phyloP scores from a whole-genome alignment of 2,329 filamentous ascomycete species.

The Aspergillus sojae region DNA sequence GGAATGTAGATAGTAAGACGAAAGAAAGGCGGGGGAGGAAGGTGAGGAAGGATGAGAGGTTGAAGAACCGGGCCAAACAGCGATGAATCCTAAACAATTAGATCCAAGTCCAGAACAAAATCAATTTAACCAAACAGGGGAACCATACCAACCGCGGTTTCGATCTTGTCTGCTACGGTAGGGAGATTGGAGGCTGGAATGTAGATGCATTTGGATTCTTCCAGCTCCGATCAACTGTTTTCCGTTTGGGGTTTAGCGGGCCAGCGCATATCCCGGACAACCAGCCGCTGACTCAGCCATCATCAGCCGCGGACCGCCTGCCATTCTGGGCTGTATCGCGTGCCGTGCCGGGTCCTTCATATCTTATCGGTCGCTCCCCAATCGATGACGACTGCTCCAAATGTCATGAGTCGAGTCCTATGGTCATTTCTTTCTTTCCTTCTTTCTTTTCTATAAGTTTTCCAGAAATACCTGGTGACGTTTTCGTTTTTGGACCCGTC shows the following conservation, averaged over 20 bases:
- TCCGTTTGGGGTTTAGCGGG: conserved; percentile 43
- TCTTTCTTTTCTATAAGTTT: not conserved
- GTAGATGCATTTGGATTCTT: conserved; percentile 5
- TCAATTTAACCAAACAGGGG: not conserved
- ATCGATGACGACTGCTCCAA: not conserved
- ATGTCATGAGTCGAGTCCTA: not conserved
- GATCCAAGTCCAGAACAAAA: not conserved
- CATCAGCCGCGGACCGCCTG: conserved; percentile 25
- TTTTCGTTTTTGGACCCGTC: not conserved
- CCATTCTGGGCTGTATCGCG: conserved; percentile 8
- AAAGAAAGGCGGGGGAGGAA: conserved; percentile 1
- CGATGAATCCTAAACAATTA: not conserved
- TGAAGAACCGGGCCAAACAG: not conserved
- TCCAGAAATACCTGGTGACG: not conserved
- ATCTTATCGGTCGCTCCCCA: conserved; percentile 27
- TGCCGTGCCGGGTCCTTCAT: conserved; percentile 16
- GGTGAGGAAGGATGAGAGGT: not conserved
- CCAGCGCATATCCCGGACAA: conserved; percentile 45
- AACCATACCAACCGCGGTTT: not conserved
- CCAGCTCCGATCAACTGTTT: conserved; percentile 40
- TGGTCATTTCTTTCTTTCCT: not conserved
- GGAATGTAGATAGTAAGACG: conserved; percentile 14
- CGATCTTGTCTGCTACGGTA: not conserved
- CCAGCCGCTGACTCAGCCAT: conserved; percentile 31
- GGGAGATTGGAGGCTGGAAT: conserved; percentile 10